Evolutionary conservation across 345 rosid genomes (phyloP).

Genomic region (Linum tenue): DNA sequence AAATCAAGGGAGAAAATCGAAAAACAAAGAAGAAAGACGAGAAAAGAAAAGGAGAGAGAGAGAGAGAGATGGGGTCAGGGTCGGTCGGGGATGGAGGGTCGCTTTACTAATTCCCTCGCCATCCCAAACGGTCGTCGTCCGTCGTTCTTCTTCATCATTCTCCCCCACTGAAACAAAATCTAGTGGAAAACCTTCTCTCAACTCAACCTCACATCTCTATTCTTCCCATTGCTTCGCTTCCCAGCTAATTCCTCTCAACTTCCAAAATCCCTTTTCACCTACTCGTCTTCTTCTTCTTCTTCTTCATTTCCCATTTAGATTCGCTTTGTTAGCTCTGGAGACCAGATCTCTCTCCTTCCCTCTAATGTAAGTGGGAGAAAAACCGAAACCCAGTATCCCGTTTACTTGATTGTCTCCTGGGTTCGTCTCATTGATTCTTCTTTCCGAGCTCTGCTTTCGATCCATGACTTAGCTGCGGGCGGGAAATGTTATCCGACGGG

Average conservation of each 20-base stretch:
- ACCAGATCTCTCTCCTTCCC: neutral
- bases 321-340: neutral
- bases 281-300: neutral
- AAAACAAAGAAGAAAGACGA: neutral
- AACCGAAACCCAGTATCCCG: neutral
- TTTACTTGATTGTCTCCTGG: no score
- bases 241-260: neutral
- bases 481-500: constrained; percentile 25
- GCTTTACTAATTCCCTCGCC: constrained; percentile 9
- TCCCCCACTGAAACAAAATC: no score
- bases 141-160: neutral
- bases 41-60: constrained; percentile 11
- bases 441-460: no score
- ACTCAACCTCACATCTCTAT: neutral
- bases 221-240: neutral
- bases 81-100: constrained; percentile 15
- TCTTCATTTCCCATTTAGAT: neutral
- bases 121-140: neutral
- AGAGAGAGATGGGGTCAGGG: constrained; percentile 16
- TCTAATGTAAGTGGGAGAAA: neutral
- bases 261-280: neutral
- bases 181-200: neutral
- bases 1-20: neutral
- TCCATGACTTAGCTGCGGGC: constrained; percentile 3
- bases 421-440: no score